phyloP scores from a whole-genome alignment of 345 rosid genomes.

The Salix dunnii region DNA sequence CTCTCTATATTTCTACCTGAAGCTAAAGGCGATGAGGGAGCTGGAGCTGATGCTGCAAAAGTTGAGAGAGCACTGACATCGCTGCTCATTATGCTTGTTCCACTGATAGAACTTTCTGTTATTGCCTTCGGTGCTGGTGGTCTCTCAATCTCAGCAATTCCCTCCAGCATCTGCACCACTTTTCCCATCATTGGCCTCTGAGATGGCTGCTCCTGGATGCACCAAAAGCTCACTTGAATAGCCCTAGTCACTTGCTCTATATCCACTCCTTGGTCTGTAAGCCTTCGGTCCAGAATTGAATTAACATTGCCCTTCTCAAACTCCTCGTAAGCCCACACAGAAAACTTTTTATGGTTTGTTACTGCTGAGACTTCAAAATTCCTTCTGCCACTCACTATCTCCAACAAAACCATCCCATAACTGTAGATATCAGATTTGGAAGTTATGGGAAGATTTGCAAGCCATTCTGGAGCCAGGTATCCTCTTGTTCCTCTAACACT shows the following conservation, averaged over 20 bases:
- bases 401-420: constrained; percentile 32
- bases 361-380: constrained; percentile 20
- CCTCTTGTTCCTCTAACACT: constrained; percentile 35
- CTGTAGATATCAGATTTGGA: constrained; percentile 31
- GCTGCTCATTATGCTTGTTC: constrained; percentile 41
- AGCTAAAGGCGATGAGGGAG: constrained; percentile 40
- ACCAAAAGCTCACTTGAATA: constrained; percentile 24
- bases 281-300: constrained; percentile 16
- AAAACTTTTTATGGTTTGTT: constrained; percentile 47
- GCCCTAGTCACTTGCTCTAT: constrained; percentile 21
- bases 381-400: constrained; percentile 27
- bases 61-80: constrained; percentile 38
- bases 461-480: constrained; percentile 33
- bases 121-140: constrained; percentile 46
- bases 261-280: constrained; percentile 8
- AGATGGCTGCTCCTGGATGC: constrained; percentile 31
- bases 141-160: constrained; percentile 41
- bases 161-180: constrained; percentile 37
- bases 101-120: constrained; percentile 31
- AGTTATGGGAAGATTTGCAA: constrained; percentile 31
- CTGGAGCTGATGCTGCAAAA: constrained; percentile 35
- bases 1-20: constrained; percentile 35
- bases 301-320: constrained; percentile 28
- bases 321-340: constrained; percentile 61
- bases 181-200: constrained; percentile 29